A percentile compares a stretch with the other conserved stretches of the same genome.
Conservation (phyloP, 495 filamentous ascomycete genomes). For the Neohortaea acidophila region DNA sequence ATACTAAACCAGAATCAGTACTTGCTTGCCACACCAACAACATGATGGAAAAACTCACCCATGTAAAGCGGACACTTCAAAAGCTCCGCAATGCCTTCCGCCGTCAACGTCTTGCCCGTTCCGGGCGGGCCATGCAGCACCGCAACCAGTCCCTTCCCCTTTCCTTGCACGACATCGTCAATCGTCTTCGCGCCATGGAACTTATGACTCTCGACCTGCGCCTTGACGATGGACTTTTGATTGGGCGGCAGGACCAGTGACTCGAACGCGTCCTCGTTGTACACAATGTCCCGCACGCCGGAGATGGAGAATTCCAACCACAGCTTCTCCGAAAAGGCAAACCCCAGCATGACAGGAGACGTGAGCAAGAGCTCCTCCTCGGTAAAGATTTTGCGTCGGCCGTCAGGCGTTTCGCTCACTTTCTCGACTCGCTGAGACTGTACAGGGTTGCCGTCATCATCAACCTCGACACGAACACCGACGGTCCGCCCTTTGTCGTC, state of each 20-base stretch:
- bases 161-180: constrained; percentile 68
- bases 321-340: constrained; percentile 74
- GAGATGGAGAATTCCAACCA: constrained; percentile 87
- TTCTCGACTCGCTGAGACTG: constrained; percentile 49
- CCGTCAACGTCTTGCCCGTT: constrained; percentile 80
- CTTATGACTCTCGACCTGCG: constrained; percentile 65
- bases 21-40: too few relatives aligned
- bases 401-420: constrained; percentile 30
- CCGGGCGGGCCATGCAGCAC: constrained; percentile 61
- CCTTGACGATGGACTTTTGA: constrained; percentile 67
- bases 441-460: constrained; percentile 47
- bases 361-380: constrained; percentile 79
- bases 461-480: constrained; percentile 45
- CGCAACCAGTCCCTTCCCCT: constrained; percentile 58
- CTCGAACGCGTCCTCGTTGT: constrained; percentile 70
- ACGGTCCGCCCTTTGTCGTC: constrained; percentile 46
- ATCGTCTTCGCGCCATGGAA: constrained; percentile 71
- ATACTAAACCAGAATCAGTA: too few relatives aligned
- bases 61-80: constrained; percentile 73
- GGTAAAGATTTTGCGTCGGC: constrained; percentile 40
- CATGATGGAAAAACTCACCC: too few relatives aligned
- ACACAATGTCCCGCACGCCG: constrained; percentile 64
- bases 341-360: constrained; percentile 89
- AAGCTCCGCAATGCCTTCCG: constrained; percentile 72
- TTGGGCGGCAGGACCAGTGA: constrained; percentile 59